Conservation (phyloP, 768 basidiomycete genomes). For the Boletus patriciae region DNA sequence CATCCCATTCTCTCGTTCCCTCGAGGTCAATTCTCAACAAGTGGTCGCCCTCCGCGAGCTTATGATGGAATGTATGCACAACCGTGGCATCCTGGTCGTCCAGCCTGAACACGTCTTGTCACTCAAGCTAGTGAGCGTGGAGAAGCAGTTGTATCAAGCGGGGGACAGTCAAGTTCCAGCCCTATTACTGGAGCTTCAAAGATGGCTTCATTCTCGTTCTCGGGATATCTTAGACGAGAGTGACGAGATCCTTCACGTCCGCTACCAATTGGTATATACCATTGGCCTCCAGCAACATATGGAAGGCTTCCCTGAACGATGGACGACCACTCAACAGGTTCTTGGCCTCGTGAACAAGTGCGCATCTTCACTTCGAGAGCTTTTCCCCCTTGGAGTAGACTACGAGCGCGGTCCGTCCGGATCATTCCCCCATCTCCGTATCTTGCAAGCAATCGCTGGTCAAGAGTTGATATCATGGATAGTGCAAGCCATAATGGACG, state of each 20-base stretch:
- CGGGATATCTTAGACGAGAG: conserved; percentile 35
- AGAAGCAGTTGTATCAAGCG: conserved; percentile 28
- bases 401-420: conserved; percentile 12
- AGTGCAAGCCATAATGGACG: conserved; percentile 16
- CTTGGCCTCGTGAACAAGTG: conserved; percentile 25
- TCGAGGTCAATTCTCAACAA: conserved; percentile 21
- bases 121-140: conserved; percentile 46
- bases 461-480: conserved; percentile 13
- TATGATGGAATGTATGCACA: conserved; percentile 39
- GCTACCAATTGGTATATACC: conserved; percentile 40
- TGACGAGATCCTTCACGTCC: conserved; percentile 35
- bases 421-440: conserved; percentile 27
- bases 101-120: conserved; percentile 60
- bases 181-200: conserved; percentile 29
- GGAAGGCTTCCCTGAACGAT: conserved; percentile 35
- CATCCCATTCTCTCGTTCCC: conserved; percentile 49
- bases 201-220: conserved; percentile 25
- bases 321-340: conserved; percentile 35
- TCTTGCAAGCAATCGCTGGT: conserved; percentile 16
- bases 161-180: not conserved
- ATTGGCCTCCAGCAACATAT: conserved; percentile 30
- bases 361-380: conserved; percentile 8
- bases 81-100: conserved; percentile 44
- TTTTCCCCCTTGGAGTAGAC: conserved; percentile 18
- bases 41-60: conserved; percentile 30